These are phyloP conservation scores for Davidsoniella virescens DNA, from an alignment of 2,329 filamentous ascomycete species.

Conservation along the genomic window DNA sequence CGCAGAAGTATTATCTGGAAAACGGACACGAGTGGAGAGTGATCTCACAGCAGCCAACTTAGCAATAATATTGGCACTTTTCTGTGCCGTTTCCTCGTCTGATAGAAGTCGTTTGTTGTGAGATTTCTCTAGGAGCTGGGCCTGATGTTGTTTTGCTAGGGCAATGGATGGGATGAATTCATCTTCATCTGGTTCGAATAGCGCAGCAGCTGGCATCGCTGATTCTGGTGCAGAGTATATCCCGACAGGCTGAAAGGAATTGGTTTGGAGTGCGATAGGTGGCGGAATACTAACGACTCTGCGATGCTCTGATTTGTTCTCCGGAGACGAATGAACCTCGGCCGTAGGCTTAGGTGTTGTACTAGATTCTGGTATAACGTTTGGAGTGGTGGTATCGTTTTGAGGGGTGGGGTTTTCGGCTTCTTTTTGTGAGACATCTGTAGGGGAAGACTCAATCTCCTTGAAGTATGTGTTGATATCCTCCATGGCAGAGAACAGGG, in stretches of 20 bases:
- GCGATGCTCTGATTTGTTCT: not conserved
- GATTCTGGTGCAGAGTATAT: conserved; percentile 66
- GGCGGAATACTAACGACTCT: conserved; percentile 13
- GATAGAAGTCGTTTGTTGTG: conserved; percentile 67
- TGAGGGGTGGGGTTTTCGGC: not conserved
- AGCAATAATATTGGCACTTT: conserved; percentile 47
- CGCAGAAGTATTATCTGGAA: conserved; percentile 71
- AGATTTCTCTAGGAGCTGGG: conserved; percentile 40
- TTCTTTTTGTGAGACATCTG: conserved; percentile 7
- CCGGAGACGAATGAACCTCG: conserved; percentile 8
- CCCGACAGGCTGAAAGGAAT: conserved; percentile 37
- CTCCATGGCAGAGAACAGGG: conserved; percentile 69
- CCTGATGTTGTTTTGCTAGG: conserved; percentile 61
- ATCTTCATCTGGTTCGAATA: conserved; percentile 47
- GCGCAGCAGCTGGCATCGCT: conserved; percentile 59
- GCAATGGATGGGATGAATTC: conserved; percentile 63
- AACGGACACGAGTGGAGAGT: conserved; percentile 64
- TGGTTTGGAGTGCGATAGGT: conserved; percentile 14
- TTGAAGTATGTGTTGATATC: conserved; percentile 66
- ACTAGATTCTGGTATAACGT: too few species aligned
- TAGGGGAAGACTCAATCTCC: conserved; percentile 20
- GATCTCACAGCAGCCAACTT: conserved; percentile 49
- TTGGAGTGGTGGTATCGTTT: not conserved
- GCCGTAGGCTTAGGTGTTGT: not conserved
- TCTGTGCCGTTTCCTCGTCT: conserved; percentile 63